Evolutionary conservation across 208 protist species (phyloP), one percentile per base, ranked within the genome.

Genomic region (Acanthamoeba polyphaga): DNA sequence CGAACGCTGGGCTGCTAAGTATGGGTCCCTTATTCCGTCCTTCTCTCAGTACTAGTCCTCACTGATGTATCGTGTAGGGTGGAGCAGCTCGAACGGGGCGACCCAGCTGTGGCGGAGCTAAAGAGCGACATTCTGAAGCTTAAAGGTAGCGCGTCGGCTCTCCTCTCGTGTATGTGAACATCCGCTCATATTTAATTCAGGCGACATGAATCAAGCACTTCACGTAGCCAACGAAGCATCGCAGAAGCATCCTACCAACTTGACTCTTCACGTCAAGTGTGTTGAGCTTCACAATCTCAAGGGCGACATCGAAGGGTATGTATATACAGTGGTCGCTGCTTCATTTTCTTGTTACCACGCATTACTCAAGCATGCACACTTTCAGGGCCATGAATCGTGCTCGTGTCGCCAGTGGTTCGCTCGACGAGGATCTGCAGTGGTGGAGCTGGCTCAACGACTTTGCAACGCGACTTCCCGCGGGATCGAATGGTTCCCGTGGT

Each of bases 361-460:
- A 70, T 27, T 70, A 24, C 64, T 70, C n/a, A 70, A 15, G n/a
- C 64, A 32, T 53, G 49, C 49, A 32, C n/a, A n/a, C 64, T 27
- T 82, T 32, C 72, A 82, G 72, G 10, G 72, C 72, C 15, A 82
- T 82, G 19, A n/a, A 82, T 5, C 72, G 43, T 22, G 72, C 72
- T 38, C 29, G 43, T 19, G 29, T 10, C 13, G 72, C 72, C 38
- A 82, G 72, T 49, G 5, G 17, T 12, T 82, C 15, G n/a, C 19
- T 82, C 29, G 72, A n/a, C 15, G 22, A 38, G 17, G 72, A 82
- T 17, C 29, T 82, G 22, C 38, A 51, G 29, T 82, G 72, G 72
- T 82, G 72, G 72, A 38, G 15, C 34, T 82, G 72, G 72, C 72
- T 82, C 13, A 51, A 82, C 34, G 72, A 82, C 19, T 82, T 82